Evolutionary conservation across 2,329 filamentous ascomycete genomes (phyloP).

Genomic region (Paecilomyces formosus): DNA sequence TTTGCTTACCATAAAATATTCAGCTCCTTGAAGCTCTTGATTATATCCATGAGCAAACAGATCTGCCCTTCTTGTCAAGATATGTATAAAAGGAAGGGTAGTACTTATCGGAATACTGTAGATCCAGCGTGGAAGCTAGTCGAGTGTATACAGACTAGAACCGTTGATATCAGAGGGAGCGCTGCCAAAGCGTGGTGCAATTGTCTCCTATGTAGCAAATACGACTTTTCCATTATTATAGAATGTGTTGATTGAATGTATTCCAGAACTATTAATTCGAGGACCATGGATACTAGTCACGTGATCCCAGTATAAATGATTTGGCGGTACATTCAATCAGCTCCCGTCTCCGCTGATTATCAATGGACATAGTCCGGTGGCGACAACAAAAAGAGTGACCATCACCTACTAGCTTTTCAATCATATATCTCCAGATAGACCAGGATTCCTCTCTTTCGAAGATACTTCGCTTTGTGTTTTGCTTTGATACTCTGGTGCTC

Average conservation of each 20-base stretch:
- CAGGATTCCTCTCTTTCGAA: neutral
- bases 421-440: neutral
- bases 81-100: neutral
- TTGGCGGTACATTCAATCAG: neutral
- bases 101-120: no score
- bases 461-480: neutral
- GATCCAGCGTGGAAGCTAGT: no score
- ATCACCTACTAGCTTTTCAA: neutral
- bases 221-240: neutral
- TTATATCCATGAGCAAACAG: conserved; percentile 6
- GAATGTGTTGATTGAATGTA: neutral
- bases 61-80: conserved; percentile 1
- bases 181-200: neutral
- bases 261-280: neutral
- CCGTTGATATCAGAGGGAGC: no score
- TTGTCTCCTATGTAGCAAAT: neutral
- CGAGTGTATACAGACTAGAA: no score
- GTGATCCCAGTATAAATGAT: neutral
- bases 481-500: neutral
- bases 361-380: neutral
- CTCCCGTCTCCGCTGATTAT: neutral
- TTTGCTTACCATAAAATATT: neutral
- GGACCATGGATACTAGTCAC: neutral
- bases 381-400: neutral
- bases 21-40: conserved; percentile 7